Evolutionary conservation across 116 monocot species (phyloP).

Genomic region (Iris pallida): DNA sequence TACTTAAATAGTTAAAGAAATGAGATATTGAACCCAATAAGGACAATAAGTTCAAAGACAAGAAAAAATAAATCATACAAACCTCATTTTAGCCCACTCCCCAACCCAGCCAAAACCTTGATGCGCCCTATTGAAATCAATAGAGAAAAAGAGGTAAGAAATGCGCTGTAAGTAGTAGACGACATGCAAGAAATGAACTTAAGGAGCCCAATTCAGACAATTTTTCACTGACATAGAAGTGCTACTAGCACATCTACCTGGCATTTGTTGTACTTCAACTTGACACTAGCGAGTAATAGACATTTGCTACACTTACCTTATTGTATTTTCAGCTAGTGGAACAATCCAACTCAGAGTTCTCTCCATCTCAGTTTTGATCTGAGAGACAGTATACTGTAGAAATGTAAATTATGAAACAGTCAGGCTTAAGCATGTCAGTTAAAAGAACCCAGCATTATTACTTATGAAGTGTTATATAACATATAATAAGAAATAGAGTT

Average conservation of each 20-base stretch:
- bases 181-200: too few relatives aligned
- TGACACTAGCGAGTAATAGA: neutral
- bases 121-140: conserved; percentile 46
- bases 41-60: neutral
- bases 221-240: too few relatives aligned
- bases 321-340: conserved; percentile 77
- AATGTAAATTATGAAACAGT: neutral
- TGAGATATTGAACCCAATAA: neutral
- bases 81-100: conserved; percentile 87
- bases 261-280: too few relatives aligned
- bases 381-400: conserved; percentile 50
- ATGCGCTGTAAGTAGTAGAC: too few relatives aligned
- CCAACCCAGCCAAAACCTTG: conserved; percentile 97
- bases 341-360: conserved; percentile 71
- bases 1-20: neutral
- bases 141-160: neutral
- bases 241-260: too few relatives aligned
- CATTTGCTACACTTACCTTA: conserved; percentile 35
- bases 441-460: too few relatives aligned
- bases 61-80: conserved; percentile 17
- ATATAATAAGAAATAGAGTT: too few relatives aligned
- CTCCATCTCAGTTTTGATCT: conserved; percentile 79
- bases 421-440: neutral
- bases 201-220: too few relatives aligned
- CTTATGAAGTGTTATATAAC: too few relatives aligned